Evolutionary conservation across 2,329 filamentous ascomycete species (phyloP).

Genomic region (Colletotrichum eleusines): DNA sequence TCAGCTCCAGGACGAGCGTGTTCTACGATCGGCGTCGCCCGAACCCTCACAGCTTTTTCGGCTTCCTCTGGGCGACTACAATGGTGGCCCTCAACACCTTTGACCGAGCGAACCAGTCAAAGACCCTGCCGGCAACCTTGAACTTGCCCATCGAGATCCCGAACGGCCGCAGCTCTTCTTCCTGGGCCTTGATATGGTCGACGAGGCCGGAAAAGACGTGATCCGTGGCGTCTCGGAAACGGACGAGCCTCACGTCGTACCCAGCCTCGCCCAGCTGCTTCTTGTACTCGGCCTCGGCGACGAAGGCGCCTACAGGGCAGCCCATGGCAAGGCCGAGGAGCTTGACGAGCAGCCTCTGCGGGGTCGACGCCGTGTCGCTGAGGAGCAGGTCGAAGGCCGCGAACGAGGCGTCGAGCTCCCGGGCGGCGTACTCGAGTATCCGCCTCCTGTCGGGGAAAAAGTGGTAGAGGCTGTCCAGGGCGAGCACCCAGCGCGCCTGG

Average conservation of each 20-base stretch:
- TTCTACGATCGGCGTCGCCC: background rate
- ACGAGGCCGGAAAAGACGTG: constrained; percentile 65
- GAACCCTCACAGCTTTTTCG: background rate
- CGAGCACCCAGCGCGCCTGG: constrained; percentile 63
- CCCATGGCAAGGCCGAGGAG: constrained; percentile 60
- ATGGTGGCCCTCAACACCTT: constrained; percentile 52
- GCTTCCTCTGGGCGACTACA: constrained; percentile 47
- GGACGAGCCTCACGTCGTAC: constrained; percentile 57
- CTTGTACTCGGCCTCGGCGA: constrained; percentile 60
- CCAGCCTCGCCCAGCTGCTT: constrained; percentile 60
- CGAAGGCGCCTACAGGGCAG: constrained; percentile 62
- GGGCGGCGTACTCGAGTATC: constrained; percentile 57
- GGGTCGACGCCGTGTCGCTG: constrained; percentile 47
- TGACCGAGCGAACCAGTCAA: constrained; percentile 53
- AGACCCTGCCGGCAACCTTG: constrained; percentile 53
- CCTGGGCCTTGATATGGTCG: constrained; percentile 55
- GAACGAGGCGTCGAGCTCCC: constrained; percentile 58
- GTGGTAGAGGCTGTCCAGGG: constrained; percentile 68
- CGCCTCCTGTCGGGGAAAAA: constrained; percentile 64
- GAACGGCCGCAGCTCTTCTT: constrained; percentile 50
- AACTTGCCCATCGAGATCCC: constrained; percentile 53
- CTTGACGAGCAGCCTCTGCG: constrained; percentile 52
- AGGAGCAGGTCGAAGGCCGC: constrained; percentile 68
- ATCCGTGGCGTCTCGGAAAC: constrained; percentile 63
- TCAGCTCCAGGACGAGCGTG: background rate